Evolutionary conservation across 495 filamentous ascomycete species (phyloP), one percentile per base, ranked within the genome.

Genomic region (Lophiotrema nucula): DNA sequence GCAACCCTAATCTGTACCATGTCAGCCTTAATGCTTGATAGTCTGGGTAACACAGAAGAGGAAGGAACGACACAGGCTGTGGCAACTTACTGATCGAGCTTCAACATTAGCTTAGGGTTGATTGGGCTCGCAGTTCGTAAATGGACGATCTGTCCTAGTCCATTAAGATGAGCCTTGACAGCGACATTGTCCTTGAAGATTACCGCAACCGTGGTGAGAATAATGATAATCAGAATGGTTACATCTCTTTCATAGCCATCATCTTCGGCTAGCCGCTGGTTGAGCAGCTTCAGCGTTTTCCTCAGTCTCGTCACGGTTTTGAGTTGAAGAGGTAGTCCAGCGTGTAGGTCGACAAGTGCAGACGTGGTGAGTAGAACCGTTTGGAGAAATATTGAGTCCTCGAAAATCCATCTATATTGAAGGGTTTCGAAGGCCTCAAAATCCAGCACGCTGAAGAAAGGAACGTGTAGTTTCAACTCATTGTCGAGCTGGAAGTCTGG

Each of bases 301-400:
- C 42, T 11, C 16, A 56, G 19, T 12, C 43, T 25, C 13, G 15
- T 18, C 4, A 37, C 4, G 1, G 52, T 56, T 45, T 19, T 28
- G 21, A 1, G 2, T 12, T 39, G n/a, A 12, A 38, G 37, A 8
- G 23, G 21, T 4, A 16, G 22, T 27, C 21, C 15, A 8, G 24
- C n/a, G 10, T 16, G 10, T 11, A 33, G 38, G 22, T 56, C 52
- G 21, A 46, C 26, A 10, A 28, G 23, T 4, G 22, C 26, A 38
- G 39, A 56, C 12, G 22, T 35, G 4, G 27, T 33, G 41, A 46
- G 27, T 3, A 56, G 25, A n/a, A 31, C 19, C 8, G 52, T 18
- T 4, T 56, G 41, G 25, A 56, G 22, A n/a, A 56, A 56, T 5
- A 31, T 12, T 8, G 19, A 13, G 42, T 56, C 52, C 25, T 33